Conservation (phyloP, 495 filamentous ascomycete genomes). For the Podospora pseudopauciseta region DNA sequence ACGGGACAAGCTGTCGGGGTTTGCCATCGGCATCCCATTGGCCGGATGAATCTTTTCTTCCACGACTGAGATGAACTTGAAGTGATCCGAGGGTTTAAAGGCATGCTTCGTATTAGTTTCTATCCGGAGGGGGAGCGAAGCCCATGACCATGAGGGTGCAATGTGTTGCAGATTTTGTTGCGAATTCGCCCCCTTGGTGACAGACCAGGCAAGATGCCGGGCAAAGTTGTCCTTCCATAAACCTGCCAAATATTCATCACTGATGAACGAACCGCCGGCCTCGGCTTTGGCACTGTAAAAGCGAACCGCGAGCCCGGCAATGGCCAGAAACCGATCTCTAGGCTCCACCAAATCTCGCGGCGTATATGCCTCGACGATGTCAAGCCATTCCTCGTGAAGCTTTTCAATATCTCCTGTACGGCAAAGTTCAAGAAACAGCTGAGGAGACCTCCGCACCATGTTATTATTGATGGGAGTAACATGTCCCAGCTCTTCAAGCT, state of each 20-base stretch:
- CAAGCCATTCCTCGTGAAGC: conserved; percentile 34
- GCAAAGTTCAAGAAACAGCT: conserved; percentile 29
- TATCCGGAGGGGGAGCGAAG: conserved; percentile 26
- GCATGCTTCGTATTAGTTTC: conserved; percentile 22
- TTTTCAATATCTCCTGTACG: conserved; percentile 24
- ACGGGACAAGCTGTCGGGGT: conserved; percentile 11
- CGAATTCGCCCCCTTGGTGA: conserved; percentile 19
- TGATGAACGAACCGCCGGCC: conserved; percentile 15
- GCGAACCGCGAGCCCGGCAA: conserved; percentile 33
- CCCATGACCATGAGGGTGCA: conserved; percentile 35
- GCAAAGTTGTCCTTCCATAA: conserved; percentile 32
- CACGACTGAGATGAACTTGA: conserved; percentile 22
- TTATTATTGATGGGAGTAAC: neutral
- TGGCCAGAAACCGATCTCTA: conserved; percentile 32
- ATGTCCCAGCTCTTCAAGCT: conserved; percentile 18
- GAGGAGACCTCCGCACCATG: conserved; percentile 23
- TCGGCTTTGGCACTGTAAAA: conserved; percentile 32
- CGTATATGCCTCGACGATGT: conserved; percentile 34
- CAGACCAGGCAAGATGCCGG: conserved; percentile 31
- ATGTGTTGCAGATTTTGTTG: conserved; percentile 23
- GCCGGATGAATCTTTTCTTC: neutral
- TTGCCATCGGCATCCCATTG: neutral
- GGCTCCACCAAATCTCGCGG: conserved; percentile 29
- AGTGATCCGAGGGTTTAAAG: conserved; percentile 24
- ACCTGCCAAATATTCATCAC: conserved; percentile 31